phyloP scores from a whole-genome alignment of 2,329 filamentous ascomycete species.

The Tolypocladium nubicola region DNA sequence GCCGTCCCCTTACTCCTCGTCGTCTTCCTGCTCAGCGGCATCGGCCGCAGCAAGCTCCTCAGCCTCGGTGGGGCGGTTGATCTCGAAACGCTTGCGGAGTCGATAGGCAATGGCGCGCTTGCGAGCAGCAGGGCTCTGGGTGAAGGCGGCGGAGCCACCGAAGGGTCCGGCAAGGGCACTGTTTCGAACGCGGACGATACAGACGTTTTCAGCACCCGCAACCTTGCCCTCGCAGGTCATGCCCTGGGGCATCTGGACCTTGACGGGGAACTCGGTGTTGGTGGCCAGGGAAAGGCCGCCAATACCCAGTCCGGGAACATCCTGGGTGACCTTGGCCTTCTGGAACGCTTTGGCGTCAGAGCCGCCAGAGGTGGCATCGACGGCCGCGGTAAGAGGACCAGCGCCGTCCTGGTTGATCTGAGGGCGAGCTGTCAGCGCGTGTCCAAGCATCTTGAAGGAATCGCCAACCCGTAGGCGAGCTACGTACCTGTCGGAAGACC shows the following conservation, averaged over 20 bases:
- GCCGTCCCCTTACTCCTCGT: neutral
- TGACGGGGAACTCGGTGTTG: constrained; percentile 54
- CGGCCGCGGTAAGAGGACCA: constrained; percentile 47
- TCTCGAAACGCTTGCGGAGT: constrained; percentile 26
- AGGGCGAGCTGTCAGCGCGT: neutral
- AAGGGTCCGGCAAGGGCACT: constrained; percentile 52
- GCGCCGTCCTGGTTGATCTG: constrained; percentile 65
- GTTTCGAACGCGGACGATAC: constrained; percentile 55
- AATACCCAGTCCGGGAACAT: constrained; percentile 48
- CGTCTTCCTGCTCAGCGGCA: neutral
- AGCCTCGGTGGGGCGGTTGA: constrained; percentile 10
- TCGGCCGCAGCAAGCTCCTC: neutral
- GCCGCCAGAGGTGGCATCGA: constrained; percentile 54
- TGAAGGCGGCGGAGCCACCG: constrained; percentile 56
- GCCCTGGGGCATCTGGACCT: constrained; percentile 54
- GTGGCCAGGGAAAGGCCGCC: constrained; percentile 47
- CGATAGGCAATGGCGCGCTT: constrained; percentile 52
- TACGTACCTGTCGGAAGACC: constrained; percentile 43
- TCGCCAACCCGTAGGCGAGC: constrained; percentile 2
- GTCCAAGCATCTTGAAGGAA: neutral
- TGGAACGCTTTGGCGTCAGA: constrained; percentile 50
- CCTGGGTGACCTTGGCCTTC: constrained; percentile 44
- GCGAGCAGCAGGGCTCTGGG: constrained; percentile 43
- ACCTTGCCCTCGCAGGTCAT: constrained; percentile 55
- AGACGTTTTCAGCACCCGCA: constrained; percentile 50